Evolutionary conservation across 106 monocot species (phyloP).

Genomic region (Platanthera zijinensis): DNA sequence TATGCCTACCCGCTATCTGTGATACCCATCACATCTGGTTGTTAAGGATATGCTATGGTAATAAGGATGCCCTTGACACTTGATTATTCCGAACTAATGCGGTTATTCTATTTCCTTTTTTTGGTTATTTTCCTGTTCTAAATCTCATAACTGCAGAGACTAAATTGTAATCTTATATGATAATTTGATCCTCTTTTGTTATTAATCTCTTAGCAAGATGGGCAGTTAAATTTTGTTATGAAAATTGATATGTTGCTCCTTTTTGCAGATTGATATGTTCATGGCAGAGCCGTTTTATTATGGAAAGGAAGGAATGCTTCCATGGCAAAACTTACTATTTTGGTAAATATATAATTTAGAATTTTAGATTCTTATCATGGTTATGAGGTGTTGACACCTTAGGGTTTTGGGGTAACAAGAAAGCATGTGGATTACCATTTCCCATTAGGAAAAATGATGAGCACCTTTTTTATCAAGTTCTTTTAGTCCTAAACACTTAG

Average conservation of each 20-base stretch:
- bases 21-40: too few relatives aligned
- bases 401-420: too few relatives aligned
- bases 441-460: too few relatives aligned
- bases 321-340: constrained; percentile 87
- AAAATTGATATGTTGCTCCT: neutral
- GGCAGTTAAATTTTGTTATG: neutral
- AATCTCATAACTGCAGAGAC: too few relatives aligned
- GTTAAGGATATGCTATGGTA: too few relatives aligned
- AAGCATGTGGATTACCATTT: too few relatives aligned
- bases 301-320: constrained; percentile 88
- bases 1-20: too few relatives aligned
- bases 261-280: constrained; percentile 68
- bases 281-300: constrained; percentile 86
- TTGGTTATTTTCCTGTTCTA: too few relatives aligned
- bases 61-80: too few relatives aligned
- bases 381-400: neutral
- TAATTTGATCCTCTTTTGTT: neutral
- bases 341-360: constrained; percentile 40
- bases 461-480: too few relatives aligned
- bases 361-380: neutral
- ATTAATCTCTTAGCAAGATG: neutral
- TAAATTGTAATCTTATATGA: neutral
- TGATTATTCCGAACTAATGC: too few relatives aligned
- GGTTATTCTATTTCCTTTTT: neutral
- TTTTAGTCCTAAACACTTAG: too few relatives aligned